These are phyloP conservation scores for Hymenotorrendiella dingleyae DNA, from an alignment of 2,329 filamentous ascomycete species.

Conservation along the genomic window DNA sequence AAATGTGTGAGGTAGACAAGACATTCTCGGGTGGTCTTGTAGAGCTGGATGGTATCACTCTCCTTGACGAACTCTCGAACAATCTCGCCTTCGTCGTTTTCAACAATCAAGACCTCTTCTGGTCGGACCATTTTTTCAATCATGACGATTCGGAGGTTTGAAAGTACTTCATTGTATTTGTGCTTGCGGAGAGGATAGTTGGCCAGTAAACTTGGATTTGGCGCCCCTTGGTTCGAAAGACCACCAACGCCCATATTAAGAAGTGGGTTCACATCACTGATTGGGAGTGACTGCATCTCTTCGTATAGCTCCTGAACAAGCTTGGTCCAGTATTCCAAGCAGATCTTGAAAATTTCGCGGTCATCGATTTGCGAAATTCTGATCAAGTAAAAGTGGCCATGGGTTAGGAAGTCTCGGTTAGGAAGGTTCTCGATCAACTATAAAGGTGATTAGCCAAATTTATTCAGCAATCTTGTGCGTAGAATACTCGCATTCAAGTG, in stretches of 20 bases:
- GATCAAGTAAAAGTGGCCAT: constrained; percentile 97
- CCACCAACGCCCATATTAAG: constrained; percentile 68
- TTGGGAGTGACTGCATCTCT: constrained; percentile 94
- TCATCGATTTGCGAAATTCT: constrained; percentile 98
- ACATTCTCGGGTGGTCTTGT: constrained; percentile 97
- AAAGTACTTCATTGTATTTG: constrained; percentile 92
- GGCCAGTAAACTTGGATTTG: constrained; percentile 75
- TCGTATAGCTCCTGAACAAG: constrained; percentile 96
- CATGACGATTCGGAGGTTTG: constrained; percentile 94
- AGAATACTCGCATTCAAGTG: constrained; percentile 65
- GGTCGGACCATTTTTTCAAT: constrained; percentile 99
- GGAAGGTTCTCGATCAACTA: constrained; percentile 92
- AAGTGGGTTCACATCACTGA: constrained; percentile 87
- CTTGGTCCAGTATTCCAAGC: constrained; percentile 98
- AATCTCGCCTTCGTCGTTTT: constrained; percentile 98
- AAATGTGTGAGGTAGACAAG: constrained; percentile 95
- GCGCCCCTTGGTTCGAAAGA: constrained; percentile 72
- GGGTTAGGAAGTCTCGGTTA: constrained; percentile 88
- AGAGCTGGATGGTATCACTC: constrained; percentile 96
- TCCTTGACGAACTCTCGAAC: constrained; percentile 99
- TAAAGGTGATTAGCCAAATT: constrained; percentile 17
- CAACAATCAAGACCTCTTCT: constrained; percentile 97
- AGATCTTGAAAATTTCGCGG: constrained; percentile 99
- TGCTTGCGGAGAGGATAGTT: constrained; percentile 95
- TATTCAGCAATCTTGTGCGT: neutral